Conservation (phyloP, 2,329 filamentous ascomycete genomes). For the Rosellinia necatrix region DNA sequence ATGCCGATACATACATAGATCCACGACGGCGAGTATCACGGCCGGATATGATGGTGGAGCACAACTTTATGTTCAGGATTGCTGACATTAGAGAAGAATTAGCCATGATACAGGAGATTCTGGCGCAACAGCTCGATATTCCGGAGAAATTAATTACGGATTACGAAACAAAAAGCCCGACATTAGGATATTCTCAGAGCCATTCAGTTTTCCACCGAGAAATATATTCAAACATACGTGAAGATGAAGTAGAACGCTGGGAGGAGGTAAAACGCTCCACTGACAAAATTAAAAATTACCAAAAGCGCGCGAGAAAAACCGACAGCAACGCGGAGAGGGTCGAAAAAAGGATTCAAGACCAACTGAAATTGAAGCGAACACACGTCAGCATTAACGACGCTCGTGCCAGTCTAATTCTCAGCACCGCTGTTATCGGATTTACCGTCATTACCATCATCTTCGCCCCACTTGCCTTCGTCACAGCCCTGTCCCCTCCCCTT, state of each 20-base stretch:
- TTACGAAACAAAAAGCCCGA: background rate
- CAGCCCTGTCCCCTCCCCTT: constrained; percentile 17
- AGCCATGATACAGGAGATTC: constrained; percentile 15
- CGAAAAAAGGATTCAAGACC: constrained; percentile 15
- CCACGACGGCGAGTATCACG: background rate
- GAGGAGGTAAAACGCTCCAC: background rate
- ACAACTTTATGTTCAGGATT: constrained; percentile 13
- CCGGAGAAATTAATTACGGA: constrained; percentile 2
- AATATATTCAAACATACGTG: background rate
- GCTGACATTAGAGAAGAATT: constrained; percentile 20
- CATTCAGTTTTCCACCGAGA: background rate
- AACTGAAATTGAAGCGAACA: constrained; percentile 19
- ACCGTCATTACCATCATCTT: constrained; percentile 24
- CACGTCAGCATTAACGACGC: background rate
- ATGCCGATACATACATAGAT: constrained; percentile 2
- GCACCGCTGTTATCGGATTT: constrained; percentile 19
- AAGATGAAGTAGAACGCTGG: background rate
- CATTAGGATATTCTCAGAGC: background rate
- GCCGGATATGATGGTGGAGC: constrained; percentile 8
- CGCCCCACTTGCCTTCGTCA: constrained; percentile 17
- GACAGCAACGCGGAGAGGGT: constrained; percentile 19
- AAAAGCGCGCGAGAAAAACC: constrained; percentile 1
- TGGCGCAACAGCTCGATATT: constrained; percentile 15
- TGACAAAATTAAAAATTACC: background rate
- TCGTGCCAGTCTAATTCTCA: background rate